Base-by-base conservation (phyloP, 2,329 filamentous ascomycete genomes). In the Diplodia scrobiculata region DNA sequence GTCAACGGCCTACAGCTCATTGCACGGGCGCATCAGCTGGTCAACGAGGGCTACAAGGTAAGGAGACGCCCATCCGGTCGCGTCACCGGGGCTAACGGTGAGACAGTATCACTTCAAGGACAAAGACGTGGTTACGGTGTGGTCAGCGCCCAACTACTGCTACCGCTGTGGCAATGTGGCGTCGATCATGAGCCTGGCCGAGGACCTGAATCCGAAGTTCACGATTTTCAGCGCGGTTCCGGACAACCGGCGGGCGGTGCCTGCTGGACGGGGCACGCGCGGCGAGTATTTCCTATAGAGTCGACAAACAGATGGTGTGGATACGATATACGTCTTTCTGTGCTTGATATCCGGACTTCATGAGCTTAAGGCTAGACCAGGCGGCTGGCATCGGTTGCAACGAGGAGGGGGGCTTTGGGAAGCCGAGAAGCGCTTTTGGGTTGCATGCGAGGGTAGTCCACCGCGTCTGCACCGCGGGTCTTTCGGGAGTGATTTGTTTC, bases 111-210 rank as follows among this genome's bases (percentile, higher is more conserved):
- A 98, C 76, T 98, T 98, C 79, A 85, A 90, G 64, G 91, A 97
- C 77, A 94, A 95, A 80, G 96, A 96, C 13, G 93, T 97, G 50
- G 93, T 97, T 19, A 90, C 88, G 1, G 88, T 90, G 27, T 90
- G 88, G 94, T 96, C 91, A 0, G 93, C 93, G 10, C 93, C 93
- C 0, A 97, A 97, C 77, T 97, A 97, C 82, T 97, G 93, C 80
- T 97, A 97, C 80, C 87, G 92, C 69, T 97, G 93, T 74, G 93
- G 93, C 65, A 98, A 98, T 73, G 93, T 90, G 68, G 88, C 88
- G 21, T 88, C 85, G 5, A 96, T 97, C 76, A 97, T 97, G 89
- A 92, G 92, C 63, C 88, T 97, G 32, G 88, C 90, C 70, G 89
- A 90, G 73, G 90, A 95, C 73, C 83, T 97, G 63, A 88, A 92